Conservation (phyloP, 1,284 basidiomycete species). For the Neonothopanus nambi region DNA sequence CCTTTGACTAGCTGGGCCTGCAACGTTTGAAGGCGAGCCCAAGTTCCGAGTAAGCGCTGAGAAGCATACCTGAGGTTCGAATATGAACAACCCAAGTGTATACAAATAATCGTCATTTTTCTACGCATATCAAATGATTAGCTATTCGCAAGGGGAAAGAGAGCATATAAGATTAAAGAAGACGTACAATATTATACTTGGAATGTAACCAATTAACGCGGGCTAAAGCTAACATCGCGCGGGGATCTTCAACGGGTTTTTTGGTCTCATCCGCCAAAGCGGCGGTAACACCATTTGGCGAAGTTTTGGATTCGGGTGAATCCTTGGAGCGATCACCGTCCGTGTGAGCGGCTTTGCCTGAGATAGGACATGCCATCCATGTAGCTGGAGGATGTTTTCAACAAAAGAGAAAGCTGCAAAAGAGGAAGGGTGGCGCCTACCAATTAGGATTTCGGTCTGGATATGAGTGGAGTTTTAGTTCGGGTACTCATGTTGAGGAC, state of each 20-base stretch:
- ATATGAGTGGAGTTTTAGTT: no score
- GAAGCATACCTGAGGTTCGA: conserved; percentile 29
- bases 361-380: conserved; percentile 37
- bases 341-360: conserved; percentile 21
- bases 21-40: no score
- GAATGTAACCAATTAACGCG: conserved; percentile 49
- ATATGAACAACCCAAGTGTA: conserved; percentile 30
- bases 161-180: not conserved
- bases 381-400: conserved; percentile 28
- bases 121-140: conserved; percentile 15
- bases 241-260: conserved; percentile 24
- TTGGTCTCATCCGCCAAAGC: no score
- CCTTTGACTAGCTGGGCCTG: no score
- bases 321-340: not conserved
- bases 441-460: conserved; percentile 44
- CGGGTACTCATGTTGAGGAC: not conserved
- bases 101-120: conserved; percentile 34
- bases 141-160: not conserved
- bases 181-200: conserved; percentile 42
- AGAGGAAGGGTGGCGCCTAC: conserved; percentile 21
- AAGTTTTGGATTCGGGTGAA: no score
- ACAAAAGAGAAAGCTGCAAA: not conserved
- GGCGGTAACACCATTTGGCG: not conserved
- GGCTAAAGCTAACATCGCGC: conserved; percentile 45
- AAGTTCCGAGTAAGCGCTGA: not conserved